A percentile compares a stretch with the other conserved stretches of the same genome.
phyloP scores from a whole-genome alignment of 202 grass and related monocot genomes.

The Elaeis oleifera region DNA sequence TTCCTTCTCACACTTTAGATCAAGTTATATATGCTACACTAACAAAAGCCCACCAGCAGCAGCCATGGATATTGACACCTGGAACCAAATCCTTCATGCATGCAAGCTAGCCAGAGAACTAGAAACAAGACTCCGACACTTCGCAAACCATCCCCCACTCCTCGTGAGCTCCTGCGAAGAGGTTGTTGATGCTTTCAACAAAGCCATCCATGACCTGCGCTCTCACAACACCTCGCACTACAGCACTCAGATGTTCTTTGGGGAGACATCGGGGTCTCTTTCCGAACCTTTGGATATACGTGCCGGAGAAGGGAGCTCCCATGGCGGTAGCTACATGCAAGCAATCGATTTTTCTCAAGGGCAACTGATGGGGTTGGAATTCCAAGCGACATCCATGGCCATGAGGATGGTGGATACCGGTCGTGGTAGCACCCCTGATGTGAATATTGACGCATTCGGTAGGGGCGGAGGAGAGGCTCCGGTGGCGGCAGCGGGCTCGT shows the following conservation, averaged over 20 bases:
- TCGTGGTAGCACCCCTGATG: background rate
- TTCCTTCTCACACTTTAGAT: background rate
- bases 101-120: slow-evolving; percentile 32
- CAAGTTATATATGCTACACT: too few species aligned
- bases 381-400: background rate
- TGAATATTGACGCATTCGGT: background rate
- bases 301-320: slow-evolving; percentile 4
- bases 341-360: slow-evolving; percentile 4
- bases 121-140: slow-evolving; percentile 13
- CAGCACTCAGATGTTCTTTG: background rate
- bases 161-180: slow-evolving; percentile 24
- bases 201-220: background rate
- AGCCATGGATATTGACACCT: slow-evolving; percentile 25
- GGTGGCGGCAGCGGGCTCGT: background rate
- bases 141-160: background rate
- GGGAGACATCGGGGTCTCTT: background rate
- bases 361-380: background rate
- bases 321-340: slow-evolving; percentile 7
- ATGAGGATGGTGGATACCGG: background rate
- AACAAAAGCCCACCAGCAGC: background rate
- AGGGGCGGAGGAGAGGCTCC: background rate
- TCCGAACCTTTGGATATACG: too few species aligned
- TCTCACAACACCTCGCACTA: background rate
- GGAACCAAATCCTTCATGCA: slow-evolving; percentile 27
- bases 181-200: slow-evolving; percentile 14